These are phyloP conservation scores for Jaapia argillacea DNA, from an alignment of 768 basidiomycete genomes.

Conservation along the genomic window DNA sequence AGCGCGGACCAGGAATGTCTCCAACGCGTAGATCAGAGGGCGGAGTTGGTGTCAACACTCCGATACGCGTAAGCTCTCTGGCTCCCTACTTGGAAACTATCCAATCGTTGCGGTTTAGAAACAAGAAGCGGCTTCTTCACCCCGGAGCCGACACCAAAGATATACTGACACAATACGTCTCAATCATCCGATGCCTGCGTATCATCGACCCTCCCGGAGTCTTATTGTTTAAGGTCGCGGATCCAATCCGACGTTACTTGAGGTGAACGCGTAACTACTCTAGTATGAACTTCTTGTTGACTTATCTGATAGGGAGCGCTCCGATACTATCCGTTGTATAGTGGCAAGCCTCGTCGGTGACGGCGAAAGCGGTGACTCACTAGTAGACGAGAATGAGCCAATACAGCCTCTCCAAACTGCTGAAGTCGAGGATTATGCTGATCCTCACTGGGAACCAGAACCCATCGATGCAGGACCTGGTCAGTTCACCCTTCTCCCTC, in stretches of 20 bases:
- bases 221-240: slow-evolving; percentile 85
- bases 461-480: slow-evolving; percentile 95
- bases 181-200: slow-evolving; percentile 83
- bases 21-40: slow-evolving; percentile 71
- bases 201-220: slow-evolving; percentile 91
- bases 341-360: slow-evolving; percentile 87
- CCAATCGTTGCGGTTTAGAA: slow-evolving; percentile 32
- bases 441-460: slow-evolving; percentile 93
- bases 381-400: slow-evolving; percentile 80
- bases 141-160: slow-evolving; percentile 93
- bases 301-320: slow-evolving; percentile 54
- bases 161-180: slow-evolving; percentile 84
- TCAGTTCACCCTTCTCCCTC: too few species aligned
- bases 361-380: slow-evolving; percentile 67
- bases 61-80: slow-evolving; percentile 58
- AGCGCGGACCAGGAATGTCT: slow-evolving; percentile 61
- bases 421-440: slow-evolving; percentile 79
- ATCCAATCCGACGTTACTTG: slow-evolving; percentile 85
- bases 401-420: slow-evolving; percentile 64
- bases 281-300: slow-evolving; percentile 4
- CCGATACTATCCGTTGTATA: slow-evolving; percentile 91
- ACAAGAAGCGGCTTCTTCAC: slow-evolving; percentile 81
- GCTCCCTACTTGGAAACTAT: slow-evolving; percentile 4
- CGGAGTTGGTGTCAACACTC: slow-evolving; percentile 63
- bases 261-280: slow-evolving; percentile 33